Percentiles rank a stretch among this genome's conserved stretches.
These are phyloP conservation scores for Chlamydomonas reinhardtii DNA, from an alignment of 163 green algal species.

Conservation along the genomic window DNA sequence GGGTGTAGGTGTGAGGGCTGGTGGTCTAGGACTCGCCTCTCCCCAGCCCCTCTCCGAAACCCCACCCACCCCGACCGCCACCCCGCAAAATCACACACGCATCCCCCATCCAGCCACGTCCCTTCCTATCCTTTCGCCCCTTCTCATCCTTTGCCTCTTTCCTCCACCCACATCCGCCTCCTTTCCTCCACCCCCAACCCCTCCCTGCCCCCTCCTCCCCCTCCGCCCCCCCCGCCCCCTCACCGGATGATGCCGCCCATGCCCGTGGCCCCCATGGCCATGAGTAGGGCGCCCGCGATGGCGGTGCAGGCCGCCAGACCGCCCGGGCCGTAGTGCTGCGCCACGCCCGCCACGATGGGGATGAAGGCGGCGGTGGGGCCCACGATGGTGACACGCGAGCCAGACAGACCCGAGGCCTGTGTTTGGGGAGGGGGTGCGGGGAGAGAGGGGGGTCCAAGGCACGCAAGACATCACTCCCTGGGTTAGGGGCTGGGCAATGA, in stretches of 20 bases:
- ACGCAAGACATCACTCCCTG: no score
- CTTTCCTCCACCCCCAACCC: not conserved
- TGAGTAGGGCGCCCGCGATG: slow-evolving; percentile 46
- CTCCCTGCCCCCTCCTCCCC: not conserved
- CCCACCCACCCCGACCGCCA: no score
- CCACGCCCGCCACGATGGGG: slow-evolving; percentile 53
- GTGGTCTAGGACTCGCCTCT: no score
- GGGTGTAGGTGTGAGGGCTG: no score
- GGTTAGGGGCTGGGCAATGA: no score
- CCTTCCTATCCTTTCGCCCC: not conserved
- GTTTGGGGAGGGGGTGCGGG: no score
- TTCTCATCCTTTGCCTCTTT: no score
- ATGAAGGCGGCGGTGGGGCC: slow-evolving; percentile 61
- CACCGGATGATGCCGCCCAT: slow-evolving; percentile 52
- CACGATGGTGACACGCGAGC: slow-evolving; percentile 45
- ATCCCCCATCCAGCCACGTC: not conserved
- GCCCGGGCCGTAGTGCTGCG: slow-evolving; percentile 34
- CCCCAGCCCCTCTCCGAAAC: no score
- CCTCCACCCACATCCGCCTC: no score
- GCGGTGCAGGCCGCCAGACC: slow-evolving; percentile 47
- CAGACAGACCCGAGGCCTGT: slow-evolving; percentile 40
- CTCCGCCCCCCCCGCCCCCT: not conserved
- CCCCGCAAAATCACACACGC: no score
- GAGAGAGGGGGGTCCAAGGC: no score
- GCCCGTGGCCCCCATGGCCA: slow-evolving; percentile 50